A percentile compares a stretch with the other conserved stretches of the same genome.
phyloP scores from a whole-genome alignment of 495 filamentous ascomycete genomes.

The Thozetella sp. region DNA sequence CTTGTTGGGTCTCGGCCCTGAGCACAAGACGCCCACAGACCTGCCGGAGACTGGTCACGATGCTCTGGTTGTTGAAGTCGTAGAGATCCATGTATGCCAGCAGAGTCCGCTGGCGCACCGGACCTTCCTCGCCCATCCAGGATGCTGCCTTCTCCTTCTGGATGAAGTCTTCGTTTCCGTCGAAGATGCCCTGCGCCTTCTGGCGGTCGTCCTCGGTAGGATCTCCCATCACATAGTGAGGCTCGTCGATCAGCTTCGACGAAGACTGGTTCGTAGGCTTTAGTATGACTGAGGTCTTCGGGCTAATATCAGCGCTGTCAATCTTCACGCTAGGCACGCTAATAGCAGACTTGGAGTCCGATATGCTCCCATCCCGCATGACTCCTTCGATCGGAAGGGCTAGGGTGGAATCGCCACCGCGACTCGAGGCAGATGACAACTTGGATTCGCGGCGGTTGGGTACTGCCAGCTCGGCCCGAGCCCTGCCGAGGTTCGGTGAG shows the following conservation, averaged over 20 bases:
- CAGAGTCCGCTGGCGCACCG: conserved; percentile 65
- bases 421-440: conserved; percentile 15
- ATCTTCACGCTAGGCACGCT: conserved; percentile 40
- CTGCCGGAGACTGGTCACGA: conserved; percentile 75
- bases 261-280: conserved; percentile 19
- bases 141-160: conserved; percentile 77
- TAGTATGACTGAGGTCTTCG: conserved; percentile 12
- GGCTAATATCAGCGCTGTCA: conserved; percentile 29
- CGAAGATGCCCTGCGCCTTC: conserved; percentile 79
- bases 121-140: conserved; percentile 82
- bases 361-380: conserved; percentile 31
- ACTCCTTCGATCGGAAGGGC: conserved; percentile 42
- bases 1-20: conserved; percentile 93
- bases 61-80: conserved; percentile 81
- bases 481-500: conserved; percentile 23
- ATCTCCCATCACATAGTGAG: conserved; percentile 44
- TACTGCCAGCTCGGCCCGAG: conserved; percentile 13
- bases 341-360: conserved; percentile 49
- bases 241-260: conserved; percentile 47
- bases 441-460: conserved; percentile 15
- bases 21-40: conserved; percentile 84
- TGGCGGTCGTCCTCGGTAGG: conserved; percentile 68
- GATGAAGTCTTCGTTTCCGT: conserved; percentile 82
- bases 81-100: conserved; percentile 92
- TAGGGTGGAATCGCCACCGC: conserved; percentile 32